Evolutionary conservation across 805 yeast genomes (phyloP).

Genomic region (Saccharomycopsis babjevae): DNA sequence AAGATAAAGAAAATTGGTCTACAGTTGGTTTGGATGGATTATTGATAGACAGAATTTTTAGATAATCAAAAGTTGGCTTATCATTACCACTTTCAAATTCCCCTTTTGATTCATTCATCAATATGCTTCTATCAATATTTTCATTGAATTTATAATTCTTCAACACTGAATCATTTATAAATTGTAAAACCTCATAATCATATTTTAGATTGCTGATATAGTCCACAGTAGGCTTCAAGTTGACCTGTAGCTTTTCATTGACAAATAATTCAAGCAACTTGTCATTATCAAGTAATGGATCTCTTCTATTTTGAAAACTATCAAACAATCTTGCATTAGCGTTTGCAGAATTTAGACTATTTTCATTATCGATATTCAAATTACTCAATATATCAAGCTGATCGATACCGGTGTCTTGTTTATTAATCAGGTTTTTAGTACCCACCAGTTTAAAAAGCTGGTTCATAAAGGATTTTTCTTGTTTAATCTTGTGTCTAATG

Average conservation of each 20-base stretch:
- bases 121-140: background rate
- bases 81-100: background rate
- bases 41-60: background rate
- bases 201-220: slow-evolving; percentile 5
- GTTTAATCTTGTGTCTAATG: background rate
- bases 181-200: slow-evolving; percentile 10
- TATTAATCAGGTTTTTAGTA: background rate
- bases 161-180: slow-evolving; percentile 2
- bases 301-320: background rate
- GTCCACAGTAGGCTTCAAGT: slow-evolving; percentile 9
- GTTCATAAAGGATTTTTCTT: background rate
- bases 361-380: background rate
- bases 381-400: background rate
- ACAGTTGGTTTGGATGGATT: background rate
- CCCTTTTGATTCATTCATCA: background rate
- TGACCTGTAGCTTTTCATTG: background rate
- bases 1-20: background rate
- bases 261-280: background rate
- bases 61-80: background rate
- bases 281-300: background rate
- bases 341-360: background rate
- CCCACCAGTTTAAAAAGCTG: background rate
- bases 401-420: background rate
- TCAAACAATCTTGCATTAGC: background rate
- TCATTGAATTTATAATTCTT: background rate